A percentile compares a stretch with the other conserved stretches of the same genome.
These are phyloP conservation scores for Cercospora nicotianae DNA, from an alignment of 2,329 filamentous ascomycete genomes.

Conservation along the genomic window DNA sequence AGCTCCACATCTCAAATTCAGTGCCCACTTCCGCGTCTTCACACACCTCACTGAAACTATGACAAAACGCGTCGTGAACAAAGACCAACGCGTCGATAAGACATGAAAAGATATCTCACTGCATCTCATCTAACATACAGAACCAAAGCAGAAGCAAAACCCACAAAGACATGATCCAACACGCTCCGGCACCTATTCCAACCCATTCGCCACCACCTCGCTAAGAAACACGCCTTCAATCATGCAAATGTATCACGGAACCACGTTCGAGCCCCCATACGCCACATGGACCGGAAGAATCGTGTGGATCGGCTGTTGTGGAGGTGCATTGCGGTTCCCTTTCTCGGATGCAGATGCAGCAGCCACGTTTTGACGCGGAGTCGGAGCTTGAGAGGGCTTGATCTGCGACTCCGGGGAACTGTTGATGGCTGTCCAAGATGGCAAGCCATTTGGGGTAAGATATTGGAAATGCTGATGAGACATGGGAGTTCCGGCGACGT, in stretches of 20 bases:
- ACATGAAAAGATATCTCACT: background rate
- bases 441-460: constrained; percentile 7
- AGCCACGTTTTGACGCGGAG: constrained; percentile 2
- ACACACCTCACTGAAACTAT: background rate
- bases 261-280: background rate
- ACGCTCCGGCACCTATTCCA: background rate
- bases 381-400: background rate
- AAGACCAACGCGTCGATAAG: background rate
- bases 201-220: background rate
- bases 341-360: constrained; percentile 2
- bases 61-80: background rate
- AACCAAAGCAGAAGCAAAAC: too few species aligned
- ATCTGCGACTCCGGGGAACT: background rate
- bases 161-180: background rate
- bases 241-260: background rate
- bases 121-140: background rate
- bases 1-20: background rate
- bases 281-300: background rate
- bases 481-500: background rate
- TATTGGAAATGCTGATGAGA: constrained; percentile 4
- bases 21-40: background rate
- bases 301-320: background rate
- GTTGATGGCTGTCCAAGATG: constrained; percentile 13
- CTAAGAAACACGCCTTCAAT: background rate
- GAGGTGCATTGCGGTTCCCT: background rate